phyloP scores from a whole-genome alignment of 1,139 yeast species.

The Hemisphaericaspora xylanilytica region DNA sequence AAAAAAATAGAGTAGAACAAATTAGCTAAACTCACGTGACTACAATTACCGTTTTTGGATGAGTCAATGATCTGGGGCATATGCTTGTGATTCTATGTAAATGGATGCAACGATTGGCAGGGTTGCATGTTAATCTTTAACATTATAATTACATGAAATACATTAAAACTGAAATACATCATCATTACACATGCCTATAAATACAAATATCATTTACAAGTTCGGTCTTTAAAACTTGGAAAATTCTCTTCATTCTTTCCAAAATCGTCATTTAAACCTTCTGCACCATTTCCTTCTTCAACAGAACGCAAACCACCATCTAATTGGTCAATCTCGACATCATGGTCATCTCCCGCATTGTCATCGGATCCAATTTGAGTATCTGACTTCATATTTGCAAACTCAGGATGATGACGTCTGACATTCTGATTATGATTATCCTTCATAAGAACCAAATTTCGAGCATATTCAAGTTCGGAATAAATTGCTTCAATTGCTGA shows the following conservation, averaged over 20 bases:
- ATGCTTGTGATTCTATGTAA: not conserved
- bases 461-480: constrained; percentile 75
- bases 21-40: constrained; percentile 6
- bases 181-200: no score
- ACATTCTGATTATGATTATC: constrained; percentile 25
- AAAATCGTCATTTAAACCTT: not conserved
- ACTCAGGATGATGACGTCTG: constrained; percentile 20
- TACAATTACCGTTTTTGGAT: no score
- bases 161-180: no score
- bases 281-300: not conserved
- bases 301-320: constrained; percentile 4
- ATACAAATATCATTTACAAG: no score
- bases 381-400: constrained; percentile 16
- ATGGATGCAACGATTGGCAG: no score
- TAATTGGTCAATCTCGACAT: constrained; percentile 8
- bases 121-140: no score
- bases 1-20: not conserved
- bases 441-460: constrained; percentile 34
- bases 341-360: constrained; percentile 18
- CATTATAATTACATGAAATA: no score
- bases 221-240: no score
- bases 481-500: constrained; percentile 72
- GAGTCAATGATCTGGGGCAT: no score
- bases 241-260: not conserved
- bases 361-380: constrained; percentile 22